Base-by-base conservation (phyloP, 345 rosid species). In the Eucalyptus pauciflora region DNA sequence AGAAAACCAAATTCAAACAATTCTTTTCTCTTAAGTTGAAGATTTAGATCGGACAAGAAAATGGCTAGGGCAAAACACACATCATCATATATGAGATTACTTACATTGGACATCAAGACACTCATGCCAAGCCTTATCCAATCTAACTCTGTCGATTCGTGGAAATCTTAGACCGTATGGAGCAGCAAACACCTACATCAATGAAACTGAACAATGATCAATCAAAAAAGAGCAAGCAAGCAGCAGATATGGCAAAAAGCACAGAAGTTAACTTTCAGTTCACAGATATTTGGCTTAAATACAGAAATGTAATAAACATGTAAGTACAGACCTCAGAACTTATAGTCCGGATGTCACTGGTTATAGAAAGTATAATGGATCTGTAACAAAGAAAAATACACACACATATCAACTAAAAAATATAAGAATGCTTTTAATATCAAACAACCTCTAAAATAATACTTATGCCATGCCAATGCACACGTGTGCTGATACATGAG, bases 41-140 rank as follows among this genome's bases (percentile, higher is more conserved):
- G 85, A 76, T 76, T 76, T 76, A 20, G 85, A 54, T 25, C 7
- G 31, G 20, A 51, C 10, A 52, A 7, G 29, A 50, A 20, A 56
- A 56, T 6, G 64, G 56, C 71, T 62, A 87, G 45, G 54, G 69
- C 15, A 49, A 58, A 76, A 18, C 31, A 88, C 64, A 9, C 86
- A 85, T 88, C 67, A 10, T 13, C 54, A 87, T 46, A 49, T 29
- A 50, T 64, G 86, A 87, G 15, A 86, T 86, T 62, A 62, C 96
- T 94, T 93, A 97, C 99, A 94, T 88, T 96, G 98, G 90, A 97
- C 97, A 89, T 96, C 98, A 54, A 96, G 98, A 91, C 99, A 97
- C 88, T 96, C 99, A 91, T 97, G 94, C 99, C 99, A 96, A 79
- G 98, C 98, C 92, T 97, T 97, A 93, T 97, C 99, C 93, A 95